phyloP scores from a whole-genome alignment of 73 alveolate genomes.

The Uronychia binucleata region DNA sequence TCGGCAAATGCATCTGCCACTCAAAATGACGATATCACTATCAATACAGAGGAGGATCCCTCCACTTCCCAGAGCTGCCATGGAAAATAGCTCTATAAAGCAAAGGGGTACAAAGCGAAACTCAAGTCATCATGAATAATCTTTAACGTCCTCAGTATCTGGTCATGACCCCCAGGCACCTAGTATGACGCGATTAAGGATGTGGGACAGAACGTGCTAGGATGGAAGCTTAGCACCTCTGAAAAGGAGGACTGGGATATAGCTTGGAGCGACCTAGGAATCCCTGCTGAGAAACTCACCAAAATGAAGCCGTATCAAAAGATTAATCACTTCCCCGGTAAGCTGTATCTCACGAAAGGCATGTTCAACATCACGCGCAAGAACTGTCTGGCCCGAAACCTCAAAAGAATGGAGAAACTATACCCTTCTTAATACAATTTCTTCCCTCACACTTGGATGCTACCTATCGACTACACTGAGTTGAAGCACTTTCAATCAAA shows the following conservation, averaged over 20 bases:
- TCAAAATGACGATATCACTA: no score
- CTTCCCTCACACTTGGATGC: slow-evolving; percentile 40
- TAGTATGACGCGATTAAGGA: not conserved
- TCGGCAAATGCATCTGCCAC: no score
- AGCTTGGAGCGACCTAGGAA: slow-evolving; percentile 7
- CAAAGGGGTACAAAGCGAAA: not conserved
- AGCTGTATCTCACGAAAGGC: slow-evolving; percentile 49
- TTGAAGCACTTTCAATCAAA: not conserved
- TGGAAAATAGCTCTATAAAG: no score
- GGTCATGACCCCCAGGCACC: not conserved
- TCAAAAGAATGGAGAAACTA: not conserved
- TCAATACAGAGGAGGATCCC: no score
- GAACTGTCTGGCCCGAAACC: slow-evolving; percentile 1
- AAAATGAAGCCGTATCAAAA: slow-evolving; percentile 68
- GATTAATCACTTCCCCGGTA: slow-evolving; percentile 83
- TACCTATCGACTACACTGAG: slow-evolving; percentile 28
- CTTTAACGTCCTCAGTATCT: not conserved
- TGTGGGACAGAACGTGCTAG: not conserved
- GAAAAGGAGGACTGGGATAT: slow-evolving; percentile 24
- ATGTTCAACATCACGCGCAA: not conserved
- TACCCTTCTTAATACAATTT: slow-evolving; percentile 8
- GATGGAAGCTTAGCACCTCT: not conserved
- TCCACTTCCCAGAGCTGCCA: no score
- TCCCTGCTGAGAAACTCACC: not conserved
- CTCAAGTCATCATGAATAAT: not conserved